Evolutionary conservation across 2,329 filamentous ascomycete species (phyloP).

Genomic region (Ophiostoma himal-ulmi): DNA sequence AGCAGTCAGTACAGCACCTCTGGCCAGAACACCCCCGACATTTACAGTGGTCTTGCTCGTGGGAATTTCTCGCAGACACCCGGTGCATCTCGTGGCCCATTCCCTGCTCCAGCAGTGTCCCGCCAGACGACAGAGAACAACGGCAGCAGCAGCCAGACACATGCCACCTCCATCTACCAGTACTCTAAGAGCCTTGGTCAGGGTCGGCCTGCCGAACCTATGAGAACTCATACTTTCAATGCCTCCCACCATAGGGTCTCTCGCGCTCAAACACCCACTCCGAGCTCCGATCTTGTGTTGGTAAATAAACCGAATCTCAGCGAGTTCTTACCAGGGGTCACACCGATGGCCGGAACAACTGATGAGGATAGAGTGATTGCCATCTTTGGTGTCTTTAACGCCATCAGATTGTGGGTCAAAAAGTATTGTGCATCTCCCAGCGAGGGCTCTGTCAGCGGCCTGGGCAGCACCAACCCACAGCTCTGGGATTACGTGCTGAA

Average conservation of each 20-base stretch:
- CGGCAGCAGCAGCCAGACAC: neutral
- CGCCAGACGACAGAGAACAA: neutral
- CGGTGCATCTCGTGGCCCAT: neutral
- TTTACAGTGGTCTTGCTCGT: neutral
- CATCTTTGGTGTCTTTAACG: constrained; percentile 26
- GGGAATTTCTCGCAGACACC: neutral
- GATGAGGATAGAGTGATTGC: constrained; percentile 21
- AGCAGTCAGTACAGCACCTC: neutral
- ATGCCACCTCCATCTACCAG: neutral
- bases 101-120: neutral
- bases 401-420: constrained; percentile 25
- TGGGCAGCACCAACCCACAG: constrained; percentile 14
- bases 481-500: constrained; percentile 38
- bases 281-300: neutral
- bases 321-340: neutral
- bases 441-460: neutral
- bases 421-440: constrained; percentile 14
- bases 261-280: neutral
- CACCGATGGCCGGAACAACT: neutral
- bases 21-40: neutral
- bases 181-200: neutral
- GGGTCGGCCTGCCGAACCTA: neutral
- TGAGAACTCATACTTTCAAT: neutral
- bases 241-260: neutral
- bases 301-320: neutral